A percentile compares a stretch with the other conserved stretches of the same genome.
These are phyloP conservation scores for Fusarium euwallaceae DNA, from an alignment of 2,329 filamentous ascomycete species.

Conservation along the genomic window DNA sequence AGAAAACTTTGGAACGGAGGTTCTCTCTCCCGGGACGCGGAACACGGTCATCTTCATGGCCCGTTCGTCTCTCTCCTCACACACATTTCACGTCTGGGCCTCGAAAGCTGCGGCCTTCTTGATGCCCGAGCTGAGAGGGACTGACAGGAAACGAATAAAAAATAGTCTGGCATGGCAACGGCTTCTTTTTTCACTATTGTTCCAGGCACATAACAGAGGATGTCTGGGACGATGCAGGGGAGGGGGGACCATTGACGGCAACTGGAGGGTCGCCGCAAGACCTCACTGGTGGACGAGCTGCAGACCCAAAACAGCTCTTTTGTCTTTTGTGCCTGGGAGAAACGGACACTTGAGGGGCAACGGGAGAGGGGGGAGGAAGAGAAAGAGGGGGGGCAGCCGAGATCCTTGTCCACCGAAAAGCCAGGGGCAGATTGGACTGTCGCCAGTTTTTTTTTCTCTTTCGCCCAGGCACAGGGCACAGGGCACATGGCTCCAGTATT, in stretches of 20 bases:
- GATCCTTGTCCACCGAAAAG: slow-evolving; percentile 30
- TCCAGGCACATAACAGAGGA: slow-evolving; percentile 16
- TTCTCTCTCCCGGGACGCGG: slow-evolving; percentile 14
- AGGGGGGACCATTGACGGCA: slow-evolving; percentile 2
- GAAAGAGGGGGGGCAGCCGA: slow-evolving; percentile 12
- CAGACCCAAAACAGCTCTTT: slow-evolving; percentile 26
- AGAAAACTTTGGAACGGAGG: slow-evolving; percentile 13
- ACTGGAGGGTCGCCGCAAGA: slow-evolving; percentile 23
- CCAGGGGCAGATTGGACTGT: slow-evolving; percentile 42
- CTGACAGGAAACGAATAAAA: neutral
- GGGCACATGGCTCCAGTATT: slow-evolving; percentile 37
- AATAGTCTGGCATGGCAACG: slow-evolving; percentile 11
- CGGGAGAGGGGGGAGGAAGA: slow-evolving; percentile 15
- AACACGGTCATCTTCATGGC: slow-evolving; percentile 29
- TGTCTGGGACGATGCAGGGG: slow-evolving; percentile 34
- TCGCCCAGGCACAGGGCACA: slow-evolving; percentile 25
- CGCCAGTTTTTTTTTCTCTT: slow-evolving; percentile 19
- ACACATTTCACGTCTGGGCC: slow-evolving; percentile 8
- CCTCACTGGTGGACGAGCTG: slow-evolving; percentile 31
- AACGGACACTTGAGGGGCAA: slow-evolving; percentile 18
- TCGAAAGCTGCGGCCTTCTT: slow-evolving; percentile 25
- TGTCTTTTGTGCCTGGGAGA: slow-evolving; percentile 24
- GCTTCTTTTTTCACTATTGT: neutral
- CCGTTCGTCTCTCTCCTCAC: slow-evolving; percentile 7
- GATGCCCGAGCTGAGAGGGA: slow-evolving; percentile 32